A percentile compares a stretch with the other conserved stretches of the same genome.
phyloP scores from a whole-genome alignment of 1,284 basidiomycete species.

The Thecaphora thlaspeos region DNA sequence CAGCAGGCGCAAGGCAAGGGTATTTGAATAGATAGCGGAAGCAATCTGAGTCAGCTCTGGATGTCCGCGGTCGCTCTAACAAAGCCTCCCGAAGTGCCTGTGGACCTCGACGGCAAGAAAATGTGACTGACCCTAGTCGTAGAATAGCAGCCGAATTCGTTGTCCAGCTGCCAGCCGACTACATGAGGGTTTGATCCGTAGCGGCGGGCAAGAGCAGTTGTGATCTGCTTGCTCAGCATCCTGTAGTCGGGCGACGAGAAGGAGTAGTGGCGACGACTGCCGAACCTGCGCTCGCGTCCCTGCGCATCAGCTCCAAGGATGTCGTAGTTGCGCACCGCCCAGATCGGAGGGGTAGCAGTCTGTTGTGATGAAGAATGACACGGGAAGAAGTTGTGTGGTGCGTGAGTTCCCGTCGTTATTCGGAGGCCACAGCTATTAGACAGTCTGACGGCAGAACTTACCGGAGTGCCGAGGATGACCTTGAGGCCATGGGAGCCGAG shows the following conservation, averaged over 20 bases:
- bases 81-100: too few relatives aligned
- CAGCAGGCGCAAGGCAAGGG: too few relatives aligned
- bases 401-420: too few relatives aligned
- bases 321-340: constrained; percentile 37
- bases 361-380: too few relatives aligned
- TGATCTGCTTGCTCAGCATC: constrained; percentile 30
- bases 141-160: constrained; percentile 32
- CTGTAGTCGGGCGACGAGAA: constrained; percentile 29
- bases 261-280: constrained; percentile 30
- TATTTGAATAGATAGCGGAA: too few relatives aligned
- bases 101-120: too few relatives aligned
- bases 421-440: too few relatives aligned
- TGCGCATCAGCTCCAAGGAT: constrained; percentile 30
- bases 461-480: constrained; percentile 40
- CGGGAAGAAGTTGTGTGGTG: too few relatives aligned
- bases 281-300: constrained; percentile 19
- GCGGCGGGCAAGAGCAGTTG: constrained; percentile 24
- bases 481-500: constrained; percentile 28
- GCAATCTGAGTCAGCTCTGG: too few relatives aligned
- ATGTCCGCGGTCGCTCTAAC: too few relatives aligned
- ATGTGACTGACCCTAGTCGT: too few relatives aligned
- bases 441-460: too few relatives aligned
- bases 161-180: constrained; percentile 36
- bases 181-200: constrained; percentile 27
- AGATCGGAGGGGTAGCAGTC: constrained; percentile 34